Conservation (phyloP, 805 yeast species). For the Saccharomycopsis oosterbeekiorum region DNA sequence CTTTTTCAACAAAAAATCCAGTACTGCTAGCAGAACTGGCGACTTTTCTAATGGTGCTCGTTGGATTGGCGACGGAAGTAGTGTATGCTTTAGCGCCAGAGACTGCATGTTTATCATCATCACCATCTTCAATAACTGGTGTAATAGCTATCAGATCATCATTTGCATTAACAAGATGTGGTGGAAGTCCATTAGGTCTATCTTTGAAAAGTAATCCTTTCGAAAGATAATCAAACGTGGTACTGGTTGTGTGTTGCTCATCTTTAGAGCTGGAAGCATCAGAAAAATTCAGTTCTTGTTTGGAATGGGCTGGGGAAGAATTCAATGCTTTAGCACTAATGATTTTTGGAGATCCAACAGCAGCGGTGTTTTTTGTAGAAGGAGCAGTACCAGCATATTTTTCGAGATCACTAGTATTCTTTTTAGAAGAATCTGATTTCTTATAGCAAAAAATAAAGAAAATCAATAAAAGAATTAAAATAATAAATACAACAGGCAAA, state of each 20-base stretch:
- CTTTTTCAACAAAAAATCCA: not conserved
- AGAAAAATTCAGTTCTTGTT: not conserved
- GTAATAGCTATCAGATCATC: not conserved
- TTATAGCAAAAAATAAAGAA: slow-evolving; percentile 46
- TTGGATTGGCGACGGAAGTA: not conserved
- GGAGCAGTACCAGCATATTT: slow-evolving; percentile 19
- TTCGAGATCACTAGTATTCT: slow-evolving; percentile 25
- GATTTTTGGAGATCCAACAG: slow-evolving; percentile 32
- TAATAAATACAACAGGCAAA: slow-evolving; percentile 50
- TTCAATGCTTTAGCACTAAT: slow-evolving; percentile 34
- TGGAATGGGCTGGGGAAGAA: not conserved
- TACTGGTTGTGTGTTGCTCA: not conserved
- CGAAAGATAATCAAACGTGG: not conserved
- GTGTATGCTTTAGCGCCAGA: not conserved
- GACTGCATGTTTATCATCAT: not conserved
- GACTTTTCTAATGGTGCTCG: not conserved
- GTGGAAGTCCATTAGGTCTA: slow-evolving; percentile 10
- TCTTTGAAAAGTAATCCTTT: slow-evolving; percentile 5
- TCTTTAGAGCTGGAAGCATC: not conserved
- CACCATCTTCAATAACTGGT: not conserved
- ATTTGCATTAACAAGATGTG: slow-evolving; percentile 7
- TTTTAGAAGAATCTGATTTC: slow-evolving; percentile 20
- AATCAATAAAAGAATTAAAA: slow-evolving; percentile 38
- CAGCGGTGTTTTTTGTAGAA: slow-evolving; percentile 20
- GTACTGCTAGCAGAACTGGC: not conserved